Conservation (phyloP, 495 filamentous ascomycete genomes). For the Talaromyces trachyspermus region DNA sequence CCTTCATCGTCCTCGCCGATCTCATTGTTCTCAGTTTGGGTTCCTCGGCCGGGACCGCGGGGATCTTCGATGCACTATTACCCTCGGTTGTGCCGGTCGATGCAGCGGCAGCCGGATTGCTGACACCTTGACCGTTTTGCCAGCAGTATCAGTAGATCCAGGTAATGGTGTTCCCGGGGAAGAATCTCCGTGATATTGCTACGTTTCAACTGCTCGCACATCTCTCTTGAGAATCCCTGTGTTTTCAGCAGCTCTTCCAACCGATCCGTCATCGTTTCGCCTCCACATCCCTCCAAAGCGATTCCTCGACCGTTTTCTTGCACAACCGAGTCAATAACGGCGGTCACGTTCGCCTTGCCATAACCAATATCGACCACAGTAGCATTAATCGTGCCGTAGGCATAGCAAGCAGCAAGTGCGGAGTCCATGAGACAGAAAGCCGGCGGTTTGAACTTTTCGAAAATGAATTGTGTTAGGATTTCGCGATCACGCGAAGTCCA, state of each 20-base stretch:
- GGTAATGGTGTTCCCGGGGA: conserved; percentile 56
- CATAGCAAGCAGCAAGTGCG: conserved; percentile 75
- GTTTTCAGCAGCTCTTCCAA: conserved; percentile 59
- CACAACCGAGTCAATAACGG: conserved; percentile 69
- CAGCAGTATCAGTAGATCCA: conserved; percentile 32
- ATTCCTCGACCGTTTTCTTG: conserved; percentile 52
- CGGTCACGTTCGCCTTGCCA: conserved; percentile 86
- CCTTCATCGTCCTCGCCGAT: conserved; percentile 64
- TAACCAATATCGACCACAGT: conserved; percentile 86
- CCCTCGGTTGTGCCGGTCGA: conserved; percentile 43
- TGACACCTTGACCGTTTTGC: conserved; percentile 35
- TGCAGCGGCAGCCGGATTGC: conserved; percentile 53
- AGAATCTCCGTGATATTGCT: conserved; percentile 85
- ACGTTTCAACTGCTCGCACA: conserved; percentile 93
- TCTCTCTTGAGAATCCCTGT: conserved; percentile 70
- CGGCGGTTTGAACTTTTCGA: conserved; percentile 93
- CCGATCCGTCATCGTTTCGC: conserved; percentile 79
- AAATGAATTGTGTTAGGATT: conserved; percentile 79
- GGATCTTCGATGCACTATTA: conserved; percentile 24
- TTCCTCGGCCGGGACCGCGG: conserved; percentile 47
- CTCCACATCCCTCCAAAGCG: conserved; percentile 65
- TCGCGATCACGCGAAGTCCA: conserved; percentile 84
- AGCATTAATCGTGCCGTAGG: conserved; percentile 65
- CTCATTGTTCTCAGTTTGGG: conserved; percentile 37
- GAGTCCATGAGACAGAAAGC: conserved; percentile 82